Percentiles rank a stretch among this genome's conserved stretches.
Conservation (phyloP, 2,329 filamentous ascomycete genomes). For the Ophiocordyceps camponoti-leonardi region DNA sequence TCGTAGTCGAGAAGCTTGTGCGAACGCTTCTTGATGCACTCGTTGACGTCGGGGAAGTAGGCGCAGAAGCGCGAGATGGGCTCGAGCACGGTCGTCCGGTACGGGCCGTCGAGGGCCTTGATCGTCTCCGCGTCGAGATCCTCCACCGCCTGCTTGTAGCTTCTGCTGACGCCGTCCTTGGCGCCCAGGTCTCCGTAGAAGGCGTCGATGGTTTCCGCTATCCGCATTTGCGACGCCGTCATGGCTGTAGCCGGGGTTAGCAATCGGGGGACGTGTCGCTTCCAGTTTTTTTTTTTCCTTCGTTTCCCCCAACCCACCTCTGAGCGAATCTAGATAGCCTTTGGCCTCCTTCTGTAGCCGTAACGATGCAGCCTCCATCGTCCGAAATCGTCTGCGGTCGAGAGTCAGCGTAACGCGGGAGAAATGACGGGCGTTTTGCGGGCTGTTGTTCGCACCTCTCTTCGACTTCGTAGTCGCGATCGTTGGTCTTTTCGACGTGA, state of each 20-base stretch:
- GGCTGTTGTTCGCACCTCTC: constrained; percentile 43
- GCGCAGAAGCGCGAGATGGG: constrained; percentile 92
- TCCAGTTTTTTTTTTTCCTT: no score
- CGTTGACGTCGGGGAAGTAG: constrained; percentile 98
- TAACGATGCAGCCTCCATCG: constrained; percentile 87
- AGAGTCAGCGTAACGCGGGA: constrained; percentile 1
- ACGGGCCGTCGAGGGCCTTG: constrained; percentile 92
- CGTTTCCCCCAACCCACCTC: constrained; percentile 38
- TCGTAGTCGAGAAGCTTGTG: constrained; percentile 99
- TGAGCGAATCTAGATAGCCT: constrained; percentile 87
- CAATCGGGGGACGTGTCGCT: not conserved
- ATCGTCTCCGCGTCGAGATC: constrained; percentile 97
- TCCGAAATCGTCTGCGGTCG: constrained; percentile 64
- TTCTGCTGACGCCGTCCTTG: constrained; percentile 84
- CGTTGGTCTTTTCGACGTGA: constrained; percentile 96
- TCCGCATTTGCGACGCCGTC: constrained; percentile 98
- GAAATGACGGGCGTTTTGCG: no score
- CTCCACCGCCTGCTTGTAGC: constrained; percentile 96
- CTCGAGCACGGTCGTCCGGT: constrained; percentile 83
- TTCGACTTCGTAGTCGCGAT: constrained; percentile 97
- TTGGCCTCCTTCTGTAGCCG: constrained; percentile 95
- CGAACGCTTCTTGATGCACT: constrained; percentile 97
- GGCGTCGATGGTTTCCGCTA: constrained; percentile 96
- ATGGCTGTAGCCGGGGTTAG: constrained; percentile 44
- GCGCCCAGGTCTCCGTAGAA: constrained; percentile 96